Percentiles rank a stretch among this genome's conserved stretches.
These are phyloP conservation scores for Beauveria caledonica DNA, from an alignment of 2,329 filamentous ascomycete genomes.

Conservation along the genomic window DNA sequence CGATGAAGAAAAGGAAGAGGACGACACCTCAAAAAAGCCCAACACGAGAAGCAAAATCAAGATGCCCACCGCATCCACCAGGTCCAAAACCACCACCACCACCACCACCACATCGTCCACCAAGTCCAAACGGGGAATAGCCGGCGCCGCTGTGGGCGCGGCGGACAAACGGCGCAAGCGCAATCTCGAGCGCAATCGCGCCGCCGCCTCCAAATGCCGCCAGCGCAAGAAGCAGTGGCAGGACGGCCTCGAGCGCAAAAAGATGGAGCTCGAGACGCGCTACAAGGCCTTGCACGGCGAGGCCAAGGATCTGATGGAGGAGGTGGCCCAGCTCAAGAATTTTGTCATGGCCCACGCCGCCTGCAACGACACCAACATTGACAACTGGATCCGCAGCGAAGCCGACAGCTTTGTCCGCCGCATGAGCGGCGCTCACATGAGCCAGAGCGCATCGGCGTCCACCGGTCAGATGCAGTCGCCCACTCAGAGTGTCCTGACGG, in stretches of 20 bases:
- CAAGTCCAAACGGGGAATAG: neutral
- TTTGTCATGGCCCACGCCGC: constrained; percentile 43
- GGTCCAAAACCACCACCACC: constrained; percentile 1
- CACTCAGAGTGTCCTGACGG: neutral
- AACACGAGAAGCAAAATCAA: neutral
- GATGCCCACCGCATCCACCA: constrained; percentile 14
- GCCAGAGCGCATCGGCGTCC: neutral
- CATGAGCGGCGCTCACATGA: neutral
- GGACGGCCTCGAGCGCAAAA: constrained; percentile 39
- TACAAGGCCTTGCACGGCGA: constrained; percentile 36
- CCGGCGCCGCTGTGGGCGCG: neutral
- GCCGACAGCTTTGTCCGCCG: constrained; percentile 39
- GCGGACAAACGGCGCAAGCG: constrained; percentile 35
- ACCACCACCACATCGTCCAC: neutral
- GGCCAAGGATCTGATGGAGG: constrained; percentile 32
- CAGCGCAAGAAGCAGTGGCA: constrained; percentile 55
- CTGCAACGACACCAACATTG: constrained; percentile 45
- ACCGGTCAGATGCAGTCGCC: neutral
- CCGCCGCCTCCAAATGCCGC: constrained; percentile 67
- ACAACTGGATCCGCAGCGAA: constrained; percentile 45
- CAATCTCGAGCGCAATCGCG: constrained; percentile 59
- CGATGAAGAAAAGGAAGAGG: neutral
- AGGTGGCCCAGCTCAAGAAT: constrained; percentile 40
- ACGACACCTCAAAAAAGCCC: neutral
- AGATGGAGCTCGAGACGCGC: constrained; percentile 34